These are phyloP conservation scores for Glycine tomentella DNA, from an alignment of 306 rosid genomes.

Conservation along the genomic window DNA sequence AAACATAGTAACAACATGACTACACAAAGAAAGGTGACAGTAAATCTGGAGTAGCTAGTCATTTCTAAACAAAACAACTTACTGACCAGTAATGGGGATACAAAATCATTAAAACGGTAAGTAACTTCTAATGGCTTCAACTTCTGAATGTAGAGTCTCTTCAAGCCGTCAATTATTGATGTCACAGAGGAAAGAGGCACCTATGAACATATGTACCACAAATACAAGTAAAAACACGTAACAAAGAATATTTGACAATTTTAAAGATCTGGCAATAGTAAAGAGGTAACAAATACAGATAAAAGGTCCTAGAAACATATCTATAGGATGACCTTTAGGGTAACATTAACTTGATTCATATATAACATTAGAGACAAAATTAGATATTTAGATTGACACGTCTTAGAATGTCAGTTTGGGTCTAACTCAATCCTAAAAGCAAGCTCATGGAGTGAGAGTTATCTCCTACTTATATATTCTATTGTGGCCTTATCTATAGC, in stretches of 20 bases:
- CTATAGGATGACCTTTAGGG: conserved; percentile 9
- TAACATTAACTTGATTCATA: not conserved
- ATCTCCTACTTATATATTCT: no score
- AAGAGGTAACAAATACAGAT: conserved; percentile 28
- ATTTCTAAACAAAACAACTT: no score
- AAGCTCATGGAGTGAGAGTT: no score
- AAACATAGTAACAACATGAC: conserved; percentile 6
- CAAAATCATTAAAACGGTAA: conserved; percentile 88
- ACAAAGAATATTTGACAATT: conserved; percentile 18
- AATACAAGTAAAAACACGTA: conserved; percentile 20
- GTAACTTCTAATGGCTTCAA: conserved; percentile 88
- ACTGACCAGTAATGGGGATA: conserved; percentile 73
- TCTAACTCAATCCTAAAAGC: no score
- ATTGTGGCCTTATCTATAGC: no score
- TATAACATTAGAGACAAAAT: conserved; percentile 11
- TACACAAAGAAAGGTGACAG: conserved; percentile 22
- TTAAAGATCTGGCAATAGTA: conserved; percentile 4
- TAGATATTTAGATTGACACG: not conserved
- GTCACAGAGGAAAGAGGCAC: conserved; percentile 83
- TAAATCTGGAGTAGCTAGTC: not conserved
- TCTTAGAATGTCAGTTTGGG: no score
- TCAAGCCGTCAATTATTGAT: conserved; percentile 87
- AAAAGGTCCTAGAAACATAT: conserved; percentile 17
- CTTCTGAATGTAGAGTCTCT: conserved; percentile 81
- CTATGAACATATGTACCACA: conserved; percentile 51